Percentiles rank a stretch among this genome's conserved stretches.
Evolutionary conservation across 140 eudicot species (phyloP).

Genomic region (Stevia rebaudiana): DNA sequence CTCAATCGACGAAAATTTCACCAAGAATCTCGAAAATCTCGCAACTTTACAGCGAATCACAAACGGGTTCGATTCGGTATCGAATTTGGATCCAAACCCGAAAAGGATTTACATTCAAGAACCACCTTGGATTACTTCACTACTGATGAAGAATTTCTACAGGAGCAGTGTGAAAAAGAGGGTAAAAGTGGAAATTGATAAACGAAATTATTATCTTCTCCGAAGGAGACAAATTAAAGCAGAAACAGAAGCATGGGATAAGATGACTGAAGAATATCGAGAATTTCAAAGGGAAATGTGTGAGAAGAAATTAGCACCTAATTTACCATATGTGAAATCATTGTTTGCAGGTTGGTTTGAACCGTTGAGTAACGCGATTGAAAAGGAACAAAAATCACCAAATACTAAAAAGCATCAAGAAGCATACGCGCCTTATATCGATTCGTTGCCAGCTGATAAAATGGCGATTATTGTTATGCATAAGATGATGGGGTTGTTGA

Average conservation of each 20-base stretch:
- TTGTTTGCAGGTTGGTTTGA: constrained; percentile 91
- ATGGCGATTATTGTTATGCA: constrained; percentile 98
- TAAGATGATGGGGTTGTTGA: constrained; percentile 82
- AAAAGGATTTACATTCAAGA: constrained; percentile 56
- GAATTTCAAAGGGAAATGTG: constrained; percentile 88
- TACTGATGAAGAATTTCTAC: constrained; percentile 48
- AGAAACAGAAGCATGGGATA: constrained; percentile 97
- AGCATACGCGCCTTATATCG: constrained; percentile 54
- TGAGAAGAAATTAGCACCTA: constrained; percentile 84
- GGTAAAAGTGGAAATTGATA: constrained; percentile 56
- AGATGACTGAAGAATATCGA: constrained; percentile 70
- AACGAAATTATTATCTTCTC: constrained; percentile 51
- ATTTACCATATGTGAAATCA: constrained; percentile 75
- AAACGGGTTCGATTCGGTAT: constrained; percentile 38
- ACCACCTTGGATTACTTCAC: constrained; percentile 78
- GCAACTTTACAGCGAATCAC: constrained; percentile 42
- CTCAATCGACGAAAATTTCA: constrained; percentile 44
- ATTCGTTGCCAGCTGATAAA: constrained; percentile 75
- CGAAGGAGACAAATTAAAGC: constrained; percentile 74
- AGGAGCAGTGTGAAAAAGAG: constrained; percentile 20
- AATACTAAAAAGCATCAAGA: constrained; percentile 43
- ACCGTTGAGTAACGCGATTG: constrained; percentile 77
- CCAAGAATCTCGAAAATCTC: constrained; percentile 42
- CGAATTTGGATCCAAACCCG: constrained; percentile 21
- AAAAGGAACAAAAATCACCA: constrained; percentile 50